Conservation (phyloP, 2,329 filamentous ascomycete genomes). For the Bipolaris zeicola region DNA sequence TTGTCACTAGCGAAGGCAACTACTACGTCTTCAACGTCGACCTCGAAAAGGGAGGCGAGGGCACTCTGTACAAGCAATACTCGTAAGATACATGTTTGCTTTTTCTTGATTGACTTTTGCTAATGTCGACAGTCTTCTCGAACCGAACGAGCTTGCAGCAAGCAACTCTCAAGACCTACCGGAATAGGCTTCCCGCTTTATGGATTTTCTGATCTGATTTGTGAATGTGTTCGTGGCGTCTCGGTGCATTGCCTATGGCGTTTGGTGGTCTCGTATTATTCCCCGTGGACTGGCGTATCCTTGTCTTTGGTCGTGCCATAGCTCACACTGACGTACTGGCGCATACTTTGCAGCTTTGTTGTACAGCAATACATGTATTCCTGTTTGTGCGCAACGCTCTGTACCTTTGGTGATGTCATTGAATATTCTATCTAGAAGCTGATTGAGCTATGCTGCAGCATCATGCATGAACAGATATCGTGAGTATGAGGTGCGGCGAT, state of each 20-base stretch:
- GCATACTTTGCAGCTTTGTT: constrained; percentile 1
- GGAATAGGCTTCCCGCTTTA: constrained; percentile 26
- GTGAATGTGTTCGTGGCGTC: not conserved
- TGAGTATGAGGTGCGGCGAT: constrained; percentile 19
- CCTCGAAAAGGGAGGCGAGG: constrained; percentile 91
- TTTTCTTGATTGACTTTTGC: not conserved
- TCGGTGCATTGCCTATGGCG: constrained; percentile 41
- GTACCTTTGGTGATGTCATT: constrained; percentile 12
- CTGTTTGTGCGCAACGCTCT: constrained; percentile 1
- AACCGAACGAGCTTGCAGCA: constrained; percentile 43
- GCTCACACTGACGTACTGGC: constrained; percentile 1
- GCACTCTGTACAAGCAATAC: constrained; percentile 86
- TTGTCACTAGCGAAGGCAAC: constrained; percentile 92
- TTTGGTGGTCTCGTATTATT: constrained; percentile 31
- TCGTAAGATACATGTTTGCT: constrained; percentile 68
- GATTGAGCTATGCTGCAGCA: constrained; percentile 2
- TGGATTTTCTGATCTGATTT: constrained; percentile 7
- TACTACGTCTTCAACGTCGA: constrained; percentile 97
- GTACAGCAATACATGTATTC: constrained; percentile 3
- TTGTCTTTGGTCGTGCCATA: constrained; percentile 4
- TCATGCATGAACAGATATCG: constrained; percentile 16
- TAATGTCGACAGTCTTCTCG: constrained; percentile 40
- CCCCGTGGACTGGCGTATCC: constrained; percentile 25
- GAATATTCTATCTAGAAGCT: not conserved
- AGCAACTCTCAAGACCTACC: constrained; percentile 39